A percentile compares a stretch with the other conserved stretches of the same genome.
These are phyloP conservation scores for Kwoniella heveanensis DNA, from an alignment of 768 basidiomycete genomes.

Conservation along the genomic window DNA sequence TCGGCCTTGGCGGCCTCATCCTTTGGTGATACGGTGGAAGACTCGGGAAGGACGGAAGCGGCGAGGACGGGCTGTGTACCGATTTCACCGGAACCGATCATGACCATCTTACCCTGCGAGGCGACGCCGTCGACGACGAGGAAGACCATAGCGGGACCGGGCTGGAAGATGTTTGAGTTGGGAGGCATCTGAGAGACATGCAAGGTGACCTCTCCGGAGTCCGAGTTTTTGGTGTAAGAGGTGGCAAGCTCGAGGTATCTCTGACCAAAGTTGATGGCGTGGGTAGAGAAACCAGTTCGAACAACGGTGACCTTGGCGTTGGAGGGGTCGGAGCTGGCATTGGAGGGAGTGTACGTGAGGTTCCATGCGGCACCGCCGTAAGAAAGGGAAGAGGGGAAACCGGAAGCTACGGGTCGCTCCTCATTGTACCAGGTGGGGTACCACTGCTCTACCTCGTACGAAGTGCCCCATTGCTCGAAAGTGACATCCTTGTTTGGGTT, in stretches of 20 bases:
- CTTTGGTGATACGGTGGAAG: constrained; percentile 16
- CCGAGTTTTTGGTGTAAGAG: constrained; percentile 74
- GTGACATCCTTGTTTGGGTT: constrained; percentile 73
- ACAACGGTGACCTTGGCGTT: constrained; percentile 69
- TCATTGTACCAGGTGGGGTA: constrained; percentile 86
- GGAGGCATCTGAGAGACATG: constrained; percentile 81
- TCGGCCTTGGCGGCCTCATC: not conserved
- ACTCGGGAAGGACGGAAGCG: constrained; percentile 37
- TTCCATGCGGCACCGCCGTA: constrained; percentile 85
- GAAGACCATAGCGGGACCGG: constrained; percentile 53
- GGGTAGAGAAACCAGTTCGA: constrained; percentile 66
- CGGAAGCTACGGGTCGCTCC: constrained; percentile 68
- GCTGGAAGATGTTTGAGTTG: constrained; percentile 68
- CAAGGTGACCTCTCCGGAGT: constrained; percentile 73
- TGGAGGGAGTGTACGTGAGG: constrained; percentile 67
- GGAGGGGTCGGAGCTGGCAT: constrained; percentile 70
- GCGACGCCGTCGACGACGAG: constrained; percentile 52
- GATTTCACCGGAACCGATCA: constrained; percentile 45
- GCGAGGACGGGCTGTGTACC: constrained; percentile 36
- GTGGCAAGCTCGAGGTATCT: constrained; percentile 78
- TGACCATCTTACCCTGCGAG: constrained; percentile 47
- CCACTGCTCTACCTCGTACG: constrained; percentile 84
- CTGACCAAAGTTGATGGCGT: constrained; percentile 68
- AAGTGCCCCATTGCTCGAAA: constrained; percentile 63
- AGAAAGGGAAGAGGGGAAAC: constrained; percentile 69